Percentiles rank a stretch among this genome's conserved stretches.
Evolutionary conservation across 208 protist species (phyloP).

Genomic region (Lotmaria passim): DNA sequence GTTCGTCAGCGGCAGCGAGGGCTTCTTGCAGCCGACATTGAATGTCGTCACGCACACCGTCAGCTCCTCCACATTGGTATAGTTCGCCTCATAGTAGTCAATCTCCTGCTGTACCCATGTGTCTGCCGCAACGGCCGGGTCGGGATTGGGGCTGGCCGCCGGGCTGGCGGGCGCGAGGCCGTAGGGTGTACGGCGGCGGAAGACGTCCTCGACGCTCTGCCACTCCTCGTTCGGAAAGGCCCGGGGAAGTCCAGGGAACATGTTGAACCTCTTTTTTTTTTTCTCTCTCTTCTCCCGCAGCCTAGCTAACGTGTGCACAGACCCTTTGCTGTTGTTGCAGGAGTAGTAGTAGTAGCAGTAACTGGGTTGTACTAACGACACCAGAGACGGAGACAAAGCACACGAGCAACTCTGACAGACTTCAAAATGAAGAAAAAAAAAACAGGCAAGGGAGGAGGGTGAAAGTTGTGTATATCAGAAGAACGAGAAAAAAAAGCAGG

Average conservation of each 20-base stretch:
- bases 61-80: constrained; percentile 71
- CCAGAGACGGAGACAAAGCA: too few species aligned
- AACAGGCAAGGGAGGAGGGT: too few species aligned
- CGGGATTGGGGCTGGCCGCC: background rate
- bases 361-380: too few species aligned
- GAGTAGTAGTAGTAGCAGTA: too few species aligned
- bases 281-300: background rate
- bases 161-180: constrained; percentile 10
- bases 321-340: too few species aligned
- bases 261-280: constrained; percentile 21
- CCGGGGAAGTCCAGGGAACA: constrained; percentile 68
- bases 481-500: too few species aligned
- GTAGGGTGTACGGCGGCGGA: constrained; percentile 31
- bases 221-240: constrained; percentile 57
- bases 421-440: too few species aligned
- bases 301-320: too few species aligned
- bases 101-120: constrained; percentile 83
- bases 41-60: constrained; percentile 77
- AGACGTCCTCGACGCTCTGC: constrained; percentile 58
- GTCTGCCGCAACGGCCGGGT: constrained; percentile 46
- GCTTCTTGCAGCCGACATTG: constrained; percentile 89
- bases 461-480: too few species aligned
- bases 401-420: too few species aligned
- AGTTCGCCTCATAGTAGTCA: constrained; percentile 70
- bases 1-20: constrained; percentile 40